Conservation (phyloP, 2,329 filamentous ascomycete genomes). For the Trichoderma breve region DNA sequence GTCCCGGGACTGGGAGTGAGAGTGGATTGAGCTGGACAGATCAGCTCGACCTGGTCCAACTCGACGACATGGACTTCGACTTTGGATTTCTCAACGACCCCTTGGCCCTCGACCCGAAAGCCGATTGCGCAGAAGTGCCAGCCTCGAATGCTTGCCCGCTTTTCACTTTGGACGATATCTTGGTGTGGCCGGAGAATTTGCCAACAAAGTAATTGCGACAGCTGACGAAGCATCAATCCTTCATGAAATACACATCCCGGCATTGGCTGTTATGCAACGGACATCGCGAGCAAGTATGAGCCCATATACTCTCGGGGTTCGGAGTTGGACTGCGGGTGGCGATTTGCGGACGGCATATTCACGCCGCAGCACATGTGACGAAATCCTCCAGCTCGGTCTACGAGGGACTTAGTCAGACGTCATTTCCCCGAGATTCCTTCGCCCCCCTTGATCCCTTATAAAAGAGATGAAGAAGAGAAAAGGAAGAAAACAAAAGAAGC, state of each 20-base stretch:
- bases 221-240: not conserved
- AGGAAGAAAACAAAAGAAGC: not conserved
- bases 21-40: constrained; percentile 13
- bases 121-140: not conserved
- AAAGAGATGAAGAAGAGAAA: not conserved
- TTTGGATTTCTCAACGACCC: constrained; percentile 7
- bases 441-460: not conserved
- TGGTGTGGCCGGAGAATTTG: constrained; percentile 14
- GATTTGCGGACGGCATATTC: not conserved
- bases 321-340: not conserved
- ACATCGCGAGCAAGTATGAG: not conserved
- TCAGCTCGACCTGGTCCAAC: constrained; percentile 1
- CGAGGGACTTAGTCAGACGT: not conserved
- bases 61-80: constrained; percentile 15
- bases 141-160: not conserved
- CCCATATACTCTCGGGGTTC: not conserved
- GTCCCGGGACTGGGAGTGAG: not conserved
- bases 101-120: not conserved
- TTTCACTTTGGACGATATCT: constrained; percentile 24
- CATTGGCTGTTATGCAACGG: not conserved
- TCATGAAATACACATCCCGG: not conserved
- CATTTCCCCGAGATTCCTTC: not conserved
- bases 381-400: constrained; percentile 10
- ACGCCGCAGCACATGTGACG: not conserved
- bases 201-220: not conserved